Base-by-base conservation (phyloP, 2,329 filamentous ascomycete species). In the Neopestalotiopsis sp. region DNA sequence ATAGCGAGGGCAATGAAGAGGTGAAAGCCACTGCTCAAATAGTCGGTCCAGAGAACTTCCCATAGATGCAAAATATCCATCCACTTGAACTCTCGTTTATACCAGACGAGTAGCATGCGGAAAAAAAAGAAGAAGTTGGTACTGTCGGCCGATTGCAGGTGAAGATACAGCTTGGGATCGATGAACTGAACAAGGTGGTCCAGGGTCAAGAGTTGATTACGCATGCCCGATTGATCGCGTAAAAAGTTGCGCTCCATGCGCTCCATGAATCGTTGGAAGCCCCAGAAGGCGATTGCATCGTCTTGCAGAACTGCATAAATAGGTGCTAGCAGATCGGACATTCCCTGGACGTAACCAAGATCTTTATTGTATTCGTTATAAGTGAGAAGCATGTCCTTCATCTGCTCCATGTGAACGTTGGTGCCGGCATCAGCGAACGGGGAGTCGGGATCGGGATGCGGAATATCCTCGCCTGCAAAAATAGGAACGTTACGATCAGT, bases 111-210 rank as follows among this genome's bases (percentile, higher is more conserved):
- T 42, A 99, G 86, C 96, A 98, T 98, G 70, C 96, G 93, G 89
- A 98, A 99, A 85, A 99, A 98, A 85, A 99, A 99, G 82, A 99
- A 99, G 81, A 99, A 99, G 80, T 99, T 99, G 30, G 96, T 99
- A 76, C 93, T 97, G 76, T 99, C 97, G 24, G 95, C 93, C 17
- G 89, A 91, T 79, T 97, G 90, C 0, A 99, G 88, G 75, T 99
- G 96, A 1, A 93, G 86, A 81, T 98, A 98, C 7, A 99, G 89
- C 78, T 94, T 93, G 0, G 97, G 96, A 74, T 99, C 96, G 90
- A 99, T 95, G 68, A 99, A 93, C 78, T 97, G 94, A 13, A 98
- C 94, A 0, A 99, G 90, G 73, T 99, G 94, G 77, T 99, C 95
- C 3, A 99, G 89, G 0, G 95, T 94, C 53, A 94, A 85, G 3